A percentile compares a stretch with the other conserved stretches of the same genome.
These are phyloP conservation scores for Lepidium aucheri DNA, from an alignment of 345 rosid genomes.

Conservation along the genomic window DNA sequence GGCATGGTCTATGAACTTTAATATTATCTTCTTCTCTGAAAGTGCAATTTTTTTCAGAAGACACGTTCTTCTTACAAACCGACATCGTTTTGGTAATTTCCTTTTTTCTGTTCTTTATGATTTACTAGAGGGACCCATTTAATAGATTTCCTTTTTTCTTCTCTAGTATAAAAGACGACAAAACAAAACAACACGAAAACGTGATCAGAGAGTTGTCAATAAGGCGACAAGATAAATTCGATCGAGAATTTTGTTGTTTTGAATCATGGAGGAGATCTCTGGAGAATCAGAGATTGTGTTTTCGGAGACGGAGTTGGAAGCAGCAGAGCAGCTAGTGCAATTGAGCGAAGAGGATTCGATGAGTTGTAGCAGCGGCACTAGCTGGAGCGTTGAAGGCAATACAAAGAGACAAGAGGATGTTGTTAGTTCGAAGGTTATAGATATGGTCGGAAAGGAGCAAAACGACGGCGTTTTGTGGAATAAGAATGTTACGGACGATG, in stretches of 20 bases:
- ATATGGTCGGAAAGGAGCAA: not conserved
- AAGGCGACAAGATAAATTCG: not conserved
- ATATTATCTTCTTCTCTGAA: constrained; percentile 2
- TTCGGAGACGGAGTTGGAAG: constrained; percentile 20
- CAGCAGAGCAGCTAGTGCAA: constrained; percentile 22
- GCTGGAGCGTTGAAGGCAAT: not conserved
- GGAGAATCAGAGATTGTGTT: constrained; percentile 1
- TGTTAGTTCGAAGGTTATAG: not conserved
- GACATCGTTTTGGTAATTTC: not conserved
- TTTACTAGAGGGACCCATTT: too few species aligned
- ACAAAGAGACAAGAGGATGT: constrained; percentile 10
- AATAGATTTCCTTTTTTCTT: too few species aligned
- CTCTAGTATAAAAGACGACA: too few species aligned
- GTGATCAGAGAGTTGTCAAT: constrained; percentile 4
- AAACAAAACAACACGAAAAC: constrained; percentile 3
- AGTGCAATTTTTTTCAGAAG: not conserved
- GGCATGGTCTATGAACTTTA: not conserved
- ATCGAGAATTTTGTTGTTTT: not conserved
- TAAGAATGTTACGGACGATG: not conserved
- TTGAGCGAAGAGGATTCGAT: constrained; percentile 20
- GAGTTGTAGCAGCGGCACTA: constrained; percentile 21
- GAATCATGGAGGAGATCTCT: not conserved
- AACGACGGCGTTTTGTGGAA: not conserved
- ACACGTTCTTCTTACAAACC: constrained; percentile 20
- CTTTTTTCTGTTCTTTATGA: not conserved